phyloP scores from a whole-genome alignment of 1,284 basidiomycete genomes.

The Sutorius eximius region DNA sequence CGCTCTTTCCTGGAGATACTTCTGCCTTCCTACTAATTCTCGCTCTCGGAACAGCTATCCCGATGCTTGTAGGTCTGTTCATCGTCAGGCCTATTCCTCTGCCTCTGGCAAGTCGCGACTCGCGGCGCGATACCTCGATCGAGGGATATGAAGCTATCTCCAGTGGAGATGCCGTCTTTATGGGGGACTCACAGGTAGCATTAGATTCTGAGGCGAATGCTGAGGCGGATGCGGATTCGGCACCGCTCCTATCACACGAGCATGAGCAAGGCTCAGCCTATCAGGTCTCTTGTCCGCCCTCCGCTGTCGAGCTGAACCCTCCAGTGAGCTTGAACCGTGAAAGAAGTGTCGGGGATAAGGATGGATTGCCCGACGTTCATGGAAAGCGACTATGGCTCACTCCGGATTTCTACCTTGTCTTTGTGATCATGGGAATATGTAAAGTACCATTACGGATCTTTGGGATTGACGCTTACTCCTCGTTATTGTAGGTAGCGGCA shows the following conservation, averaged over 20 bases:
- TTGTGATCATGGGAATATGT: slow-evolving; percentile 69
- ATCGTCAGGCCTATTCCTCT: slow-evolving; percentile 62
- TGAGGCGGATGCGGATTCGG: slow-evolving; percentile 12
- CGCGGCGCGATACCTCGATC: background rate
- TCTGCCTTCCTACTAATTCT: slow-evolving; percentile 70
- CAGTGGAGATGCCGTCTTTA: slow-evolving; percentile 21
- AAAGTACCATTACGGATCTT: background rate
- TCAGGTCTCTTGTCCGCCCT: slow-evolving; percentile 6
- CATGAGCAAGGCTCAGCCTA: slow-evolving; percentile 7
- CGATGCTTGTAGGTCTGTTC: slow-evolving; percentile 68
- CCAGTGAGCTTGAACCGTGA: slow-evolving; percentile 6
- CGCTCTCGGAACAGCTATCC: slow-evolving; percentile 65
- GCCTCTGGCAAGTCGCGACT: slow-evolving; percentile 24
- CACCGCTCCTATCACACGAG: slow-evolving; percentile 20
- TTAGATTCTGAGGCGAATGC: slow-evolving; percentile 27
- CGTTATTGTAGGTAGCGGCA: slow-evolving; percentile 68
- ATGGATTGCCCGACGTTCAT: slow-evolving; percentile 43
- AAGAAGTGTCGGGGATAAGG: slow-evolving; percentile 8
- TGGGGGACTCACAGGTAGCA: slow-evolving; percentile 29
- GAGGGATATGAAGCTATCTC: slow-evolving; percentile 17
- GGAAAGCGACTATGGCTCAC: slow-evolving; percentile 48
- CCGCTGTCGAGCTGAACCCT: slow-evolving; percentile 16
- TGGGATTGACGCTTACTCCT: background rate
- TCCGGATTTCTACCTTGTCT: slow-evolving; percentile 78
- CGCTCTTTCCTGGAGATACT: slow-evolving; percentile 69